Conservation (phyloP, 257 asterid genomes). For the Voacanga thouarsii region DNA sequence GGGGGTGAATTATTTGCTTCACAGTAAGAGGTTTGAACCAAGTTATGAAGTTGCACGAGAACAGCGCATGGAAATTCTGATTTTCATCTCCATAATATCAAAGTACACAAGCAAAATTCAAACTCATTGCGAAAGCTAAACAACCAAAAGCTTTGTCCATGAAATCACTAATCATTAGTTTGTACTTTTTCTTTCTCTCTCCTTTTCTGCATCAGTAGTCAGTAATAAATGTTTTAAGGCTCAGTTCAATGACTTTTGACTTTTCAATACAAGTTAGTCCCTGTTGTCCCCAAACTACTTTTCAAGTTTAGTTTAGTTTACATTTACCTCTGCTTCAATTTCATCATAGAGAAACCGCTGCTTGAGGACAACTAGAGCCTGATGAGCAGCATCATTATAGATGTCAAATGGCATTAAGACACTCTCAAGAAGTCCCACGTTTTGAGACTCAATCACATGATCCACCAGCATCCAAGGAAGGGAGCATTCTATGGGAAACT, state of each 20-base stretch:
- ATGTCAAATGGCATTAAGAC: conserved; percentile 91
- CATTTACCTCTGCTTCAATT: conserved; percentile 96
- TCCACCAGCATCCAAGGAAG: conserved; percentile 99
- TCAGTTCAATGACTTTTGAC: background rate
- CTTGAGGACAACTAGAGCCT: conserved; percentile 85
- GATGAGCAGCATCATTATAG: conserved; percentile 97
- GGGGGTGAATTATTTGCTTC: too few relatives aligned
- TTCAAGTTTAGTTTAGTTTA: background rate
- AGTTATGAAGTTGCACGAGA: too few relatives aligned
- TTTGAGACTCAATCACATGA: conserved; percentile 76
- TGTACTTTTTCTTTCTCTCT: background rate
- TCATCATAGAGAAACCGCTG: conserved; percentile 98
- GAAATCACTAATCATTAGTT: background rate
- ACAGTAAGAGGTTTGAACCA: too few relatives aligned
- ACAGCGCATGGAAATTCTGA: too few relatives aligned
- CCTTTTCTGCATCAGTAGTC: background rate
- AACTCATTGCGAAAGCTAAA: background rate
- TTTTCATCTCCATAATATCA: background rate
- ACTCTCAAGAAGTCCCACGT: conserved; percentile 82
- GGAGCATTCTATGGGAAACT: conserved; percentile 99
- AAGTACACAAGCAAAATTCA: background rate
- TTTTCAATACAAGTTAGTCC: background rate
- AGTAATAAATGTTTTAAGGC: background rate
- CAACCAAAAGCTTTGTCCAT: background rate
- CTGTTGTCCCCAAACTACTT: background rate